Conservation (phyloP, 2,329 filamentous ascomycete species). For the Macrophomina phaseolina region DNA sequence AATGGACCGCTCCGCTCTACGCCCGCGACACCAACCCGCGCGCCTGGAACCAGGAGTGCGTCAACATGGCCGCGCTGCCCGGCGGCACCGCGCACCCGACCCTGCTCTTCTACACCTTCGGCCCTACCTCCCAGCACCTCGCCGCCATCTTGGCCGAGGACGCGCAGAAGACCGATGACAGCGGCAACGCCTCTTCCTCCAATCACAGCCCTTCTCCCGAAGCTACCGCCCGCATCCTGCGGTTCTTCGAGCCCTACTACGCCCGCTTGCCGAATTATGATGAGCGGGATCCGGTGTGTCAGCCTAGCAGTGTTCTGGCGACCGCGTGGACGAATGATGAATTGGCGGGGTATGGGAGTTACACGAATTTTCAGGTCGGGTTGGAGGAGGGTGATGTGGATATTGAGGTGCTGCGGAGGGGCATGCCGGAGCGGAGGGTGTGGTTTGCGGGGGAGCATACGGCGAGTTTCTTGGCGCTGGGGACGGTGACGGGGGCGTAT, state of each 20-base stretch:
- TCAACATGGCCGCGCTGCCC: slow-evolving; percentile 74
- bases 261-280: slow-evolving; percentile 74
- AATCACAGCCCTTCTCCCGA: slow-evolving; percentile 48
- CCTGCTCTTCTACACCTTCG: slow-evolving; percentile 81
- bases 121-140: slow-evolving; percentile 50
- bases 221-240: slow-evolving; percentile 58
- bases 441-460: slow-evolving; percentile 94
- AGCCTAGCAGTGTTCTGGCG: slow-evolving; percentile 67
- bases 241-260: slow-evolving; percentile 80
- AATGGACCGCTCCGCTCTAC: slow-evolving; percentile 77
- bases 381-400: slow-evolving; percentile 73
- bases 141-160: slow-evolving; percentile 35
- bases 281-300: slow-evolving; percentile 59
- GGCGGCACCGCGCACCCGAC: slow-evolving; percentile 71
- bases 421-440: slow-evolving; percentile 67
- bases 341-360: slow-evolving; percentile 80
- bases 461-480: slow-evolving; percentile 84
- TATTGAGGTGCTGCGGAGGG: slow-evolving; percentile 64
- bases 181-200: slow-evolving; percentile 6
- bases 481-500: slow-evolving; percentile 88
- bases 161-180: too few species aligned
- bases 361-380: slow-evolving; percentile 83
- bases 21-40: slow-evolving; percentile 64
- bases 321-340: slow-evolving; percentile 82
- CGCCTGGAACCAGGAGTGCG: slow-evolving; percentile 75